Base-by-base conservation (phyloP, 129 eudicot genomes). In the Pulicaria dysenterica region DNA sequence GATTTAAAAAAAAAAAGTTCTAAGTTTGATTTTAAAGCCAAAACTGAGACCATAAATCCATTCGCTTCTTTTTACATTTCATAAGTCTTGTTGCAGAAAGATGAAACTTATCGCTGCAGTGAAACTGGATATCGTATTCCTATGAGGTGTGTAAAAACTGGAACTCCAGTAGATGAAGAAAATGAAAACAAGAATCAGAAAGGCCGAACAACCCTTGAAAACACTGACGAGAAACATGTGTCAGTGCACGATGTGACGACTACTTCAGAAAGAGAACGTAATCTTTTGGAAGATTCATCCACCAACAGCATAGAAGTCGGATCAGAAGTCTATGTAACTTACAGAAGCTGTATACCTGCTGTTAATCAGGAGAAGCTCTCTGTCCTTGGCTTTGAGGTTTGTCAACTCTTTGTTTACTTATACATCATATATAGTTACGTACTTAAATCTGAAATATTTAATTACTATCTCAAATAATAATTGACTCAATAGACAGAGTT, bases 111-210 rank as follows among this genome's bases (percentile, higher is more conserved):
- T 63, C 89, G 91, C 43, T 92, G 98, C 85, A 85, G 94, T 80
- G 98, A 92, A 89, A 92, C 98, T 66, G 97, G 94, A 57, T 92
- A 86, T 67, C 97, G 94, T 49, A 92, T 92, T 68, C 98, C 96
- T 69, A 74, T 92, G 66, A 87, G 79, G 77, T 92, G 98, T 76
- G 76, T 50, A 31, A 75, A 90, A 44, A 67, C 46, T 77, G 80
- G 47, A 78, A 42, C 73, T 65, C 75, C 45, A 4, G 71, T 68
- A 5, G 83, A 89, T 38, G 83, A 77, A 51, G 71, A 70, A 57
- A 78, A 73, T 10, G 59, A 48, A 7, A 50, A 77, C 60, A 77
- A 81, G 67, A 43, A n/a, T 76, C 76, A 75, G 44, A 77, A 89
- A 67, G 80, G 76, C 34, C 79, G 85, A 44, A 73, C 83, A 44